A percentile compares a stretch with the other conserved stretches of the same genome.
phyloP scores from a whole-genome alignment of 306 rosid species.

The Vigna reflexopilosa region DNA sequence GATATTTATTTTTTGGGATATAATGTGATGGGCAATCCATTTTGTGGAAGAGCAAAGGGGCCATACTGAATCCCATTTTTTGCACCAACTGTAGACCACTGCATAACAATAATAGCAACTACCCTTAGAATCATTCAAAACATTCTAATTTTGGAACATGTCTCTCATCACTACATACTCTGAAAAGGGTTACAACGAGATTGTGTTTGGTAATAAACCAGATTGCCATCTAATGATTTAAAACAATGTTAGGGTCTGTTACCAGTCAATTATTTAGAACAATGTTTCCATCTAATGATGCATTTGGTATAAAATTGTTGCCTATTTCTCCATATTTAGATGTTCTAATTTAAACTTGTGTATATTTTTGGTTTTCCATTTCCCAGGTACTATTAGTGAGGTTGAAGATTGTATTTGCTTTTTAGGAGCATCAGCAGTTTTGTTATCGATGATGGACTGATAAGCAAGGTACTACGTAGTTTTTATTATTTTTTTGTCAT shows the following conservation, averaged over 20 bases:
- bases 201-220: not conserved
- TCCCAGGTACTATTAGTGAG: slow-evolving; percentile 86
- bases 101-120: slow-evolving; percentile 38
- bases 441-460: slow-evolving; percentile 88
- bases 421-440: slow-evolving; percentile 97
- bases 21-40: slow-evolving; percentile 81
- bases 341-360: slow-evolving; percentile 35
- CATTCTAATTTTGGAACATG: not conserved
- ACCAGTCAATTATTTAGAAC: slow-evolving; percentile 18
- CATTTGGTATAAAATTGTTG: slow-evolving; percentile 30
- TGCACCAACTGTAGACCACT: slow-evolving; percentile 73
- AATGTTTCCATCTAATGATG: slow-evolving; percentile 4
- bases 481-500: not conserved
- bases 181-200: not conserved
- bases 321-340: slow-evolving; percentile 22
- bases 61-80: slow-evolving; percentile 89
- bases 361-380: slow-evolving; percentile 48
- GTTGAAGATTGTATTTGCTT: slow-evolving; percentile 91
- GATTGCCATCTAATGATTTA: slow-evolving; percentile 14
- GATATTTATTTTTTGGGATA: slow-evolving; percentile 46
- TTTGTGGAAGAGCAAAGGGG: slow-evolving; percentile 90
- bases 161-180: not conserved
- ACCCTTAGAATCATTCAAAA: not conserved
- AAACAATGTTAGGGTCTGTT: not conserved
- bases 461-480: slow-evolving; percentile 72